Evolutionary conservation across 1,284 basidiomycete species (phyloP), one percentile per base, ranked within the genome.

Genomic region (Jaminaea rosea): DNA sequence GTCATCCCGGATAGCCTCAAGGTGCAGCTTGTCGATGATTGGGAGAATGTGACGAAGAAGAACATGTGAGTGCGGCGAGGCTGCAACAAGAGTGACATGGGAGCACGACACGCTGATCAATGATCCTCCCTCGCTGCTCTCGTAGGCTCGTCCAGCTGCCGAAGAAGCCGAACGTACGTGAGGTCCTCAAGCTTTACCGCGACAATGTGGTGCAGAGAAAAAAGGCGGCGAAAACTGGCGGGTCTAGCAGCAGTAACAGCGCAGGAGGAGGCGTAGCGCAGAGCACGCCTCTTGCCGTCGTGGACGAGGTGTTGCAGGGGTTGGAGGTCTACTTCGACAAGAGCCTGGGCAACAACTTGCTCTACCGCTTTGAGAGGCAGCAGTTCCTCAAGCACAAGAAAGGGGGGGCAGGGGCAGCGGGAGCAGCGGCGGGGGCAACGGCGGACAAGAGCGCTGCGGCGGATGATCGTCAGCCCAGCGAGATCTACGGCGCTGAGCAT

Each of bases 31-130:
- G 92, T 98, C 1, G 92, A 98, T 67, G 94, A 98, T 67, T 98
- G 93, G 93, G 93, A 98, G 76, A 84, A 85, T 15, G 84, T 98
- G 37, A 98, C 93, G 49, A 97, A 96, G 78, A 88, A 92, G 70
- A 84, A 84, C 67, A 13, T 21, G n/a, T n/a, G n/a, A n/a, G n/a
- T n/a, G n/a, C n/a, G n/a, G n/a, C n/a, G n/a, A n/a, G n/a, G n/a
- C 86, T 88, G 81, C 13, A 27, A 46, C 28, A 31, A 31, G 27
- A 15, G 45, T 44, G 2, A 32, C 31, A 32, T 32, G n/a, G 31
- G 31, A 10, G n/a, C 31, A 32, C n/a, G 31, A 32, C 31, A 32
- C 31, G 31, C 31, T 10, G 9, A 32, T 32, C n/a, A n/a, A n/a
- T n/a, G n/a, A n/a, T n/a, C n/a, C n/a, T n/a, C n/a, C n/a, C n/a